A percentile compares a stretch with the other conserved stretches of the same genome.
phyloP scores from a whole-genome alignment of 1,284 basidiomycete species.

The Pterulicium gracile region DNA sequence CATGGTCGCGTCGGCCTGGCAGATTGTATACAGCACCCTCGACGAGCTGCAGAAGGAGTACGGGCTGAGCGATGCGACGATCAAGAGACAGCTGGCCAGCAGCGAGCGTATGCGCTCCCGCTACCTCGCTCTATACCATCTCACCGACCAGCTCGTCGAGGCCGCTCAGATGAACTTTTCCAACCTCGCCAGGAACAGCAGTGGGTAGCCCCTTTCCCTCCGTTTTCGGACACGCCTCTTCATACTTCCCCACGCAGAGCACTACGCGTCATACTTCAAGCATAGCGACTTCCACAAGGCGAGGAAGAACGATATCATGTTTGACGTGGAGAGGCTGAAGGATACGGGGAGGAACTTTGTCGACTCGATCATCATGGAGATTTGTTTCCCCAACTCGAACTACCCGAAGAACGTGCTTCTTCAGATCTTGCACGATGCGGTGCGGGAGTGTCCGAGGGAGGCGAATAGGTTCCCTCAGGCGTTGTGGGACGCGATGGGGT shows the following conservation, averaged over 20 bases:
- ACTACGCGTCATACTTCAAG: constrained; percentile 61
- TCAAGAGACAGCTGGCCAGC: constrained; percentile 38
- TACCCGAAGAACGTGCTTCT: constrained; percentile 56
- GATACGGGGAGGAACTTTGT: constrained; percentile 60
- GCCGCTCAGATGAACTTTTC: constrained; percentile 53
- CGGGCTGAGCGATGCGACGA: constrained; percentile 40
- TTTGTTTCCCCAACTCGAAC: constrained; percentile 56
- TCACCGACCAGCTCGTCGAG: constrained; percentile 45
- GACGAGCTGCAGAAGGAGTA: constrained; percentile 34
- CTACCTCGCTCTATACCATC: constrained; percentile 55
- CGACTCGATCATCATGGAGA: constrained; percentile 69
- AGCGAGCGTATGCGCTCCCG: constrained; percentile 37
- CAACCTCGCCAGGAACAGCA: constrained; percentile 48
- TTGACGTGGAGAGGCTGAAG: constrained; percentile 51
- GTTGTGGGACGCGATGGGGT: constrained; percentile 68
- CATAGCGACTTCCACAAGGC: constrained; percentile 23
- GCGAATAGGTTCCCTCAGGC: constrained; percentile 62
- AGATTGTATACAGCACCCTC: constrained; percentile 45
- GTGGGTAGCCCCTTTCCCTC: constrained; percentile 27
- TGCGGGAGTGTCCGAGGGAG: constrained; percentile 59
- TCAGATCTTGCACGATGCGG: constrained; percentile 53
- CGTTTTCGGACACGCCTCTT: constrained; percentile 8
- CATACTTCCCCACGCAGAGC: constrained; percentile 30
- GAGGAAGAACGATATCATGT: constrained; percentile 36
- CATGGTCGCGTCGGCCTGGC: constrained; percentile 69